Conservation (phyloP, 192 early-diverging fungal genomes). For the Coemansia sp. region DNA sequence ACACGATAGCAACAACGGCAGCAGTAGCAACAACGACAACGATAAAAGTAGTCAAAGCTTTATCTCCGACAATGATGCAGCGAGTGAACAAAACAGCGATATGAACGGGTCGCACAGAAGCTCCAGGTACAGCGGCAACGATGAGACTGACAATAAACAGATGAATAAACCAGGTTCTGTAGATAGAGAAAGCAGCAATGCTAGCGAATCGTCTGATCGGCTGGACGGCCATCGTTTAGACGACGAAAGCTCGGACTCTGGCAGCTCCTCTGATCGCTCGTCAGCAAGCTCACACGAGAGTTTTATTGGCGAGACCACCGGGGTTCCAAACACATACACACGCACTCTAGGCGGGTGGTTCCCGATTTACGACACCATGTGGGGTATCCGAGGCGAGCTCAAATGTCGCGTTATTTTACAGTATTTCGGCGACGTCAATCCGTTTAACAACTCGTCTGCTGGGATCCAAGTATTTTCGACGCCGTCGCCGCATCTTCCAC, state of each 20-base stretch:
- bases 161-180: background rate
- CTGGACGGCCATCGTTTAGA: background rate
- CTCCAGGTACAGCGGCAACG: background rate
- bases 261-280: conserved; percentile 5
- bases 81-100: too few relatives aligned
- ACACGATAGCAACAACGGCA: background rate
- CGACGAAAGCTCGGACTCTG: background rate
- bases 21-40: background rate
- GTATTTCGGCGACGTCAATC: conserved; percentile 82
- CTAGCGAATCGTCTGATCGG: background rate
- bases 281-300: conserved; percentile 15
- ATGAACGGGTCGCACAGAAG: background rate
- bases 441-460: conserved; percentile 74
- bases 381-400: conserved; percentile 74
- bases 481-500: conserved; percentile 53
- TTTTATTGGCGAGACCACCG: conserved; percentile 20
- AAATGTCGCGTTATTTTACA: conserved; percentile 71
- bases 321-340: conserved; percentile 23
- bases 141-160: background rate
- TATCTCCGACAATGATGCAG: too few relatives aligned
- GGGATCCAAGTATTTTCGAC: conserved; percentile 70
- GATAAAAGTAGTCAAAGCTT: too few relatives aligned
- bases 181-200: background rate
- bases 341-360: conserved; percentile 68
- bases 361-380: conserved; percentile 75